Percentiles rank a stretch among this genome's conserved stretches.
Conservation (phyloP, 2,329 filamentous ascomycete genomes). For the Ceratocystiopsis brevicomis region DNA sequence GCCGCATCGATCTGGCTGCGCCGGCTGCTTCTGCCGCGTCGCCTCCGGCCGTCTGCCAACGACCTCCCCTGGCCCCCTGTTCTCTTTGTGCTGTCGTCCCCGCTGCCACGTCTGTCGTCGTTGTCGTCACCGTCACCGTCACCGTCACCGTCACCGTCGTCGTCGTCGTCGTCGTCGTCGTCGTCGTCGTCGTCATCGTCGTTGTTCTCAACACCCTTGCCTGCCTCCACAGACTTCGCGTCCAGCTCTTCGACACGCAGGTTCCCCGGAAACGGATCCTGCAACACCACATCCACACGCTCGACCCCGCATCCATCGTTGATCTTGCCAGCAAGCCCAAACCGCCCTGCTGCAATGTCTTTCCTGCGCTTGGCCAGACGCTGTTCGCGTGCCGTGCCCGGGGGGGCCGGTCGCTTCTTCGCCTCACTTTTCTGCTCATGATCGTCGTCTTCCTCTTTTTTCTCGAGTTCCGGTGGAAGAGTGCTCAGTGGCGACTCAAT, state of each 20-base stretch:
- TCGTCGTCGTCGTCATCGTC: background rate
- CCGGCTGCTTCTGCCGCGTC: conserved; percentile 7
- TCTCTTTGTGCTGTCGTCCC: too few species aligned
- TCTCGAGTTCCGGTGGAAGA: too few species aligned
- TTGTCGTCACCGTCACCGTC: conserved; percentile 5
- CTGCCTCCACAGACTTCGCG: background rate
- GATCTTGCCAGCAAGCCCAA: conserved; percentile 40
- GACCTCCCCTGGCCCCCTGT: too few species aligned
- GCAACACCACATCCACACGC: conserved; percentile 37
- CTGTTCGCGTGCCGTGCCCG: conserved; percentile 15
- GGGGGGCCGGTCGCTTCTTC: conserved; percentile 12
- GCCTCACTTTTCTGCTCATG: background rate
- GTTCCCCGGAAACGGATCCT: conserved; percentile 32
- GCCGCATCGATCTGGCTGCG: conserved; percentile 1
- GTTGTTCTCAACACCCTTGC: conserved; percentile 7
- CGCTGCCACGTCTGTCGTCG: background rate
- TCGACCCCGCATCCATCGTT: conserved; percentile 44
- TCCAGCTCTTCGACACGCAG: conserved; percentile 1
- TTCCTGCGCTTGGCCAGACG: conserved; percentile 36
- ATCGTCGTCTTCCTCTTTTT: too few species aligned
- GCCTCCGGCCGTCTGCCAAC: too few species aligned
- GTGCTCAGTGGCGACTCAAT: conserved; percentile 35
- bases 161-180: conserved; percentile 1
- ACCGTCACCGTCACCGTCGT: too few species aligned
- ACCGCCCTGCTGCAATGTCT: conserved; percentile 46